A percentile compares a stretch with the other conserved stretches of the same genome.
These are phyloP conservation scores for Globisporangium spiculum DNA, from an alignment of 352 stramenopile genomes.

Conservation along the genomic window DNA sequence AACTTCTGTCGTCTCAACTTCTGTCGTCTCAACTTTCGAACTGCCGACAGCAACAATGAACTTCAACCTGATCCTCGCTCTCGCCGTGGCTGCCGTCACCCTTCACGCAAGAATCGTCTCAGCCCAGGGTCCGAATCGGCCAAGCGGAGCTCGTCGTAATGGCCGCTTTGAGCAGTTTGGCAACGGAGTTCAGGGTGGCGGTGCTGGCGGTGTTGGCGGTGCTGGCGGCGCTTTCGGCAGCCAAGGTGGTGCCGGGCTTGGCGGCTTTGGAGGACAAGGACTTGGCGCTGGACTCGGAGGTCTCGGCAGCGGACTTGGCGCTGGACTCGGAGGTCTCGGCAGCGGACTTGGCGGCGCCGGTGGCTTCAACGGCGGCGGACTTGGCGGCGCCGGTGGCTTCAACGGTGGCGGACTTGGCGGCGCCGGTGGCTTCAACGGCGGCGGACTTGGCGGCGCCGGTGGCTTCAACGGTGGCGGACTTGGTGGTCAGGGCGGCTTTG, in stretches of 20 bases:
- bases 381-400: no score
- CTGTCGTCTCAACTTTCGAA: background rate
- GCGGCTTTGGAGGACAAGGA: background rate
- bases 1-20: no score
- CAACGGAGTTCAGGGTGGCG: background rate
- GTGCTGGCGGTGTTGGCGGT: background rate
- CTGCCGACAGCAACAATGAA: background rate
- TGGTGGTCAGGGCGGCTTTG: background rate
- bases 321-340: background rate
- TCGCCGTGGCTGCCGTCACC: background rate
- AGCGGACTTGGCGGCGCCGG: background rate
- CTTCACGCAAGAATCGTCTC: background rate
- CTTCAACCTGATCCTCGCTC: conserved; percentile 4
- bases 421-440: no score
- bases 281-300: background rate
- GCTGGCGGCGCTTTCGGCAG: background rate
- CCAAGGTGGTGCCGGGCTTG: background rate
- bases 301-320: background rate
- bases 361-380: background rate
- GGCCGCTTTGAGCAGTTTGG: conserved; percentile 7
- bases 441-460: background rate
- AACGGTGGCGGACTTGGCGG: no score
- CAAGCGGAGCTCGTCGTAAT: background rate
- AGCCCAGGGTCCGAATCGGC: background rate
- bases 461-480: background rate